Base-by-base conservation (phyloP, 2,329 filamentous ascomycete genomes). In the Calonectria pauciramosa region DNA sequence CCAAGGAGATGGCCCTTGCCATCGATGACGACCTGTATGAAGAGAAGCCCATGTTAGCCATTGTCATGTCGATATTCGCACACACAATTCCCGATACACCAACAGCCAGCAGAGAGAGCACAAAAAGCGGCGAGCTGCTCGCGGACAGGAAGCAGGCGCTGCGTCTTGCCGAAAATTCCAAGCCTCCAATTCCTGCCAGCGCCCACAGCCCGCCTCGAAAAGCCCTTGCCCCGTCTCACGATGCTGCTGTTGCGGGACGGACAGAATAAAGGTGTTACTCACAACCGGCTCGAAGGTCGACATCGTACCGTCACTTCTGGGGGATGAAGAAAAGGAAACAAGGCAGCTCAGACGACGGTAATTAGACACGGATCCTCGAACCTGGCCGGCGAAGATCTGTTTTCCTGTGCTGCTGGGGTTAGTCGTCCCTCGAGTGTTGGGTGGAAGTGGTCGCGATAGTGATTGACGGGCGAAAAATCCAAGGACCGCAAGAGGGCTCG, bases 1-100 rank as follows among this genome's bases (percentile, higher is more conserved):
- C 97, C 97, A 89, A 99, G 96, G 88, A 99, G 94, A 91, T 99
- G 97, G 90, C 97, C 97, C 94, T 99, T 99, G 95, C 96, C 97
- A 94, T 99, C 97, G 88, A 99, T 98, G 91, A 98, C 95, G 91
- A 98, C 94, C 96, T 98, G 78, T 65, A 23, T 47, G 75, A 76
- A 80, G 68, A 73, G 68, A 74, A 65, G 69, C 74, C 73, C 38
- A 14, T 78, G 82, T 80, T 79, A 80, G 77, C 75, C 68, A 75
- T 66, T 75, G 68, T 76, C 47, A 71, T 75, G 71, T 71, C 54
- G 26, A 70, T 77, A 77, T 79, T 77, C 67, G 63, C 74, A 72
- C 56, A 70, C 41, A 59, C 64, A 68, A 68, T 63, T 72, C 70
- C 44, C 51, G 60, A 74, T 73, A 74, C 49, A 68, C 72, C 68